Percentiles rank a stretch among this genome's conserved stretches.
Evolutionary conservation across 1,284 basidiomycete genomes (phyloP).

Genomic region (Crepidotus sp.): DNA sequence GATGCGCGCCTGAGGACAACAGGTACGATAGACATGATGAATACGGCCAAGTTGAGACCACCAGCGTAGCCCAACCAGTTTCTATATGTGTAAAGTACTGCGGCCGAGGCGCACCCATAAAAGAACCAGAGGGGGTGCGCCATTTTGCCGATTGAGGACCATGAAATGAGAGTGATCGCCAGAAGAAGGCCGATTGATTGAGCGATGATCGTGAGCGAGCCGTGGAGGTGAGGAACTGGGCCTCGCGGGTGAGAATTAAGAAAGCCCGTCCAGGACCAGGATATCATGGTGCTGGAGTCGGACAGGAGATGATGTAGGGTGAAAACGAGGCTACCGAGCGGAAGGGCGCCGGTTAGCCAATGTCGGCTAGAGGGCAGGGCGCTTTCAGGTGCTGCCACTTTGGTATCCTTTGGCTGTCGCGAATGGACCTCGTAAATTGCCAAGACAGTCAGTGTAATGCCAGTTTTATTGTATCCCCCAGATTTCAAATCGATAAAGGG

Average conservation of each 20-base stretch:
- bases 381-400: constrained; percentile 5
- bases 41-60: constrained; percentile 61
- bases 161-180: constrained; percentile 26
- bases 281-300: constrained; percentile 77
- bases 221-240: constrained; percentile 70
- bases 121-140: constrained; percentile 43
- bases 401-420: constrained; percentile 11
- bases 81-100: constrained; percentile 49
- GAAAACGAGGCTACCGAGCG: constrained; percentile 71
- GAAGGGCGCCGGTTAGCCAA: constrained; percentile 47
- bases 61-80: constrained; percentile 75
- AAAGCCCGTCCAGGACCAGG: constrained; percentile 90
- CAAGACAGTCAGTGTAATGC: constrained; percentile 44
- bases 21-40: constrained; percentile 60
- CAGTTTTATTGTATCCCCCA: constrained; percentile 67
- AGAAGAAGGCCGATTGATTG: constrained; percentile 51
- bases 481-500: constrained; percentile 61
- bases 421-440: constrained; percentile 42
- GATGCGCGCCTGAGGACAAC: constrained; percentile 36
- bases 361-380: constrained; percentile 17
- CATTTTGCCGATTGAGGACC: constrained; percentile 23
- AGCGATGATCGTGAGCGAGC: constrained; percentile 59
- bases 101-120: constrained; percentile 43
- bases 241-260: constrained; percentile 51
- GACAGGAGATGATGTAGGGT: constrained; percentile 71